phyloP scores from a whole-genome alignment of 495 filamentous ascomycete species.

The Tetracladium marchalianum region DNA sequence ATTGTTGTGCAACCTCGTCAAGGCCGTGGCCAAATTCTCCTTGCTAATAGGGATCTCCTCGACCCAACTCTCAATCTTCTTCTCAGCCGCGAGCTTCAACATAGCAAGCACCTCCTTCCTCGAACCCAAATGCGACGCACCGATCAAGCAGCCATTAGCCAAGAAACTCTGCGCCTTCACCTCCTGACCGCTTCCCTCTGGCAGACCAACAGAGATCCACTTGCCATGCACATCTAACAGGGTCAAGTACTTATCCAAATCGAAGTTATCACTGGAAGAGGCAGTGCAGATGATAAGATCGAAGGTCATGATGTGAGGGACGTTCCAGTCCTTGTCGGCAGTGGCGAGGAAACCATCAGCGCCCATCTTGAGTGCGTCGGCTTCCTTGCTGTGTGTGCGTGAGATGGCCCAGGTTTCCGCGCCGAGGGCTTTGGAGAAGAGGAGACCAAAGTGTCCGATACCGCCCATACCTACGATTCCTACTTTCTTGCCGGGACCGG shows the following conservation, averaged over 20 bases:
- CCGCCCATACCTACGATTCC: constrained; percentile 65
- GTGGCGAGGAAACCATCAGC: constrained; percentile 68
- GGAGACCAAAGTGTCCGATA: constrained; percentile 61
- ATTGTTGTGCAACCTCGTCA: constrained; percentile 58
- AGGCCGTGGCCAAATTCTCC: constrained; percentile 56
- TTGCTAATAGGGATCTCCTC: constrained; percentile 64
- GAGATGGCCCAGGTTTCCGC: constrained; percentile 65
- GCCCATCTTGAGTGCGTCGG: constrained; percentile 56
- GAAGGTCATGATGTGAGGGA: constrained; percentile 40
- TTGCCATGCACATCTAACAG: constrained; percentile 76
- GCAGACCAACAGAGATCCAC: constrained; percentile 77
- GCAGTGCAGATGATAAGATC: constrained; percentile 54
- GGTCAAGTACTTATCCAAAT: constrained; percentile 58
- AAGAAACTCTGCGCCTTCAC: constrained; percentile 72
- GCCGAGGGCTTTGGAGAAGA: constrained; percentile 63
- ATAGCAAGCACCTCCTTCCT: constrained; percentile 73
- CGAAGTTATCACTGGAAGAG: constrained; percentile 38
- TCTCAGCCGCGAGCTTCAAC: constrained; percentile 72
- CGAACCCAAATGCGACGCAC: constrained; percentile 73
- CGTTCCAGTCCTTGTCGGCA: constrained; percentile 55
- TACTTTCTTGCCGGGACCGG: constrained; percentile 70
- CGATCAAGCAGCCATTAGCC: constrained; percentile 67
- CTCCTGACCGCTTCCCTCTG: constrained; percentile 64
- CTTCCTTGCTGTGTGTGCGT: constrained; percentile 56
- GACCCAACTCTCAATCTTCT: constrained; percentile 74